Evolutionary conservation across 73 alveolate genomes (phyloP).

Genomic region (Paramecium octaurelia): DNA sequence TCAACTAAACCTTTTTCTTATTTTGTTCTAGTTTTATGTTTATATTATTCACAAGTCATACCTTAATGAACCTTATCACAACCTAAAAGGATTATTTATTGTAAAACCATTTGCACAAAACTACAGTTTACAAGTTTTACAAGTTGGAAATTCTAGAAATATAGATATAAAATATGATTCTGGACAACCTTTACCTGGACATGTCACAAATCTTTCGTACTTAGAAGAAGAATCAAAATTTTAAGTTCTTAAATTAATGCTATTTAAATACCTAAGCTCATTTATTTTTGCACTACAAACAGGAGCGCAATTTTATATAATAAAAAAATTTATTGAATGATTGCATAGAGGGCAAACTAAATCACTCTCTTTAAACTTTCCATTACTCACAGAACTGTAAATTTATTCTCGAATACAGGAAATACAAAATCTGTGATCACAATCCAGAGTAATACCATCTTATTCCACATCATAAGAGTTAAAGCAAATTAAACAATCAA

Average conservation of each 20-base stretch:
- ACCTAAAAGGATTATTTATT: background rate
- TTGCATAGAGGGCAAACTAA: background rate
- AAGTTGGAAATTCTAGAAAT: background rate
- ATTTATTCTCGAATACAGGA: background rate
- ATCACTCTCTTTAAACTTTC: background rate
- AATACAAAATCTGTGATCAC: conserved; percentile 24
- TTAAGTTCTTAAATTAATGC: background rate
- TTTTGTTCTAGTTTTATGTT: background rate
- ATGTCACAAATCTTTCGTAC: background rate
- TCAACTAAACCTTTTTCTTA: background rate
- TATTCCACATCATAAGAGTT: background rate
- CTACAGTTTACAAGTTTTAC: background rate
- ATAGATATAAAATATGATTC: background rate
- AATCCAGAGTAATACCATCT: background rate
- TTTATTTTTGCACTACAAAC: background rate
- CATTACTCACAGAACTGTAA: background rate
- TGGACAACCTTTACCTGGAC: background rate
- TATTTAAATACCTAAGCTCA: background rate
- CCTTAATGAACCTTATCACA: conserved; percentile 10
- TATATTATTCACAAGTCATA: background rate
- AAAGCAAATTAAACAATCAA: background rate
- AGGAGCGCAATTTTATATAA: background rate
- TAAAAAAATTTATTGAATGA: background rate
- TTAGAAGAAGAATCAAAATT: background rate
- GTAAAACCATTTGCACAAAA: conserved; percentile 22